A percentile compares a stretch with the other conserved stretches of the same genome.
phyloP scores from a whole-genome alignment of 441 rosid species.

The Pelargonium citronellum region DNA sequence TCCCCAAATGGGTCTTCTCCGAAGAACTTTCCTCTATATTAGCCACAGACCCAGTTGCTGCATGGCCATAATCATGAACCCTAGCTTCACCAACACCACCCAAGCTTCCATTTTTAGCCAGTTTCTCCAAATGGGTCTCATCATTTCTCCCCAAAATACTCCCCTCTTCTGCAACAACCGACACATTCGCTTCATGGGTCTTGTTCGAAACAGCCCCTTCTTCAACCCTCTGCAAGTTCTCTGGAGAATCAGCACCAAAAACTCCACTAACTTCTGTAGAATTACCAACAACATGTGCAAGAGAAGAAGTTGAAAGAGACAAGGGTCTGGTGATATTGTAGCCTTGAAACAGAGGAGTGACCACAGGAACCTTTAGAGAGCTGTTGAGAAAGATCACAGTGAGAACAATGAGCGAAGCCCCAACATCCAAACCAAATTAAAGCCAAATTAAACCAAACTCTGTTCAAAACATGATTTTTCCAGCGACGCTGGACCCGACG shows the following conservation, averaged over 20 bases:
- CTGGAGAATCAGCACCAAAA: background rate
- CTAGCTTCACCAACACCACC: slow-evolving; percentile 19
- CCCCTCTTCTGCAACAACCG: slow-evolving; percentile 10
- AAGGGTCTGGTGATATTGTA: slow-evolving; percentile 35
- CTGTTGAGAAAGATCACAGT: slow-evolving; percentile 17
- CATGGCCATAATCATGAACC: slow-evolving; percentile 22
- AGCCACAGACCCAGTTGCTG: slow-evolving; percentile 14
- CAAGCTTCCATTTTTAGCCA: slow-evolving; percentile 24
- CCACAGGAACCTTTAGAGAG: slow-evolving; percentile 37
- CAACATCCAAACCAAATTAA: slow-evolving; percentile 50
- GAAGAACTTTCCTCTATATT: slow-evolving; percentile 18
- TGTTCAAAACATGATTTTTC: too few relatives aligned
- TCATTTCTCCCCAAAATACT: too few relatives aligned
- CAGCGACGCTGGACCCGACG: too few relatives aligned
- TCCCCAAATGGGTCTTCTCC: slow-evolving; percentile 21
- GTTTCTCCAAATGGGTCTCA: slow-evolving; percentile 22
- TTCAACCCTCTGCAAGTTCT: slow-evolving; percentile 7
- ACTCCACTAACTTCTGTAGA: background rate
- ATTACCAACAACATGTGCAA: background rate
- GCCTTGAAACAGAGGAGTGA: slow-evolving; percentile 43
- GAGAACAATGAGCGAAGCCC: slow-evolving; percentile 29
- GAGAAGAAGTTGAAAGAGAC: slow-evolving; percentile 21
- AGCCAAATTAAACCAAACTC: too few relatives aligned
- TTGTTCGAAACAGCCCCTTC: background rate
- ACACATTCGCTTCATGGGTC: slow-evolving; percentile 16